Percentiles rank a stretch among this genome's conserved stretches.
Evolutionary conservation across 2,329 filamentous ascomycete species (phyloP).

Genomic region (Tympanopsis confertula): DNA sequence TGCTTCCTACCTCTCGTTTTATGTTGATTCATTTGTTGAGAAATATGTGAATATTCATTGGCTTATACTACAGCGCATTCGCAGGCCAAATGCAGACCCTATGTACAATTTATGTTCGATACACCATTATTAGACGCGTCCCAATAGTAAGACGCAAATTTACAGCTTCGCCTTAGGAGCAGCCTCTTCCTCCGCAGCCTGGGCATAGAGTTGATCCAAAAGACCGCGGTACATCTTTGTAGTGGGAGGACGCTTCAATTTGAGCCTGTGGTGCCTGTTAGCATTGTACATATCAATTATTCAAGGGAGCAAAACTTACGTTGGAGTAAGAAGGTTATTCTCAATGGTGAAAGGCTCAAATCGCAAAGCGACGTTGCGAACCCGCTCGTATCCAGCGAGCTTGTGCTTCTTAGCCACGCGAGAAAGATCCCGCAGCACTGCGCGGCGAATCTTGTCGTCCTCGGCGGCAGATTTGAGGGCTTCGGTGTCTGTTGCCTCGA

Average conservation of each 20-base stretch:
- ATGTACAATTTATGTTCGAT: too few species aligned
- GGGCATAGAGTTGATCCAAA: slow-evolving; percentile 1
- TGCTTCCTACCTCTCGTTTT: too few species aligned
- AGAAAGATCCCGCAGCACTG: slow-evolving; percentile 69
- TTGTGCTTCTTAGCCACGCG: slow-evolving; percentile 70
- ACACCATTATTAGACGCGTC: too few species aligned
- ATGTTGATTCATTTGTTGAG: too few species aligned
- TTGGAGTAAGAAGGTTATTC: slow-evolving; percentile 79
- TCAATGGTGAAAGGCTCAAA: slow-evolving; percentile 88
- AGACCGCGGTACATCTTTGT: background rate
- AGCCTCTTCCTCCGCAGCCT: background rate
- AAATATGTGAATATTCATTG: too few species aligned
- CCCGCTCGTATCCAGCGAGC: slow-evolving; percentile 83
- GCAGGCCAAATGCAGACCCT: too few species aligned
- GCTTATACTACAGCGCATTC: too few species aligned
- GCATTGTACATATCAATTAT: background rate
- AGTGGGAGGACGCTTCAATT: slow-evolving; percentile 1
- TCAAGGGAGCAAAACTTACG: slow-evolving; percentile 41
- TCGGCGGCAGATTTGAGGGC: slow-evolving; percentile 56
- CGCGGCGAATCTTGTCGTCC: slow-evolving; percentile 61
- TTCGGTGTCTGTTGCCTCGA: slow-evolving; percentile 51
- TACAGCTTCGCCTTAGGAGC: slow-evolving; percentile 1
- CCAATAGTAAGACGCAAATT: too few species aligned
- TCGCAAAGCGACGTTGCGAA: slow-evolving; percentile 62
- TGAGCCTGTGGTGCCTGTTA: background rate